Conservation (phyloP, 805 yeast species). For the Cyberlindnera euphorbiae region DNA sequence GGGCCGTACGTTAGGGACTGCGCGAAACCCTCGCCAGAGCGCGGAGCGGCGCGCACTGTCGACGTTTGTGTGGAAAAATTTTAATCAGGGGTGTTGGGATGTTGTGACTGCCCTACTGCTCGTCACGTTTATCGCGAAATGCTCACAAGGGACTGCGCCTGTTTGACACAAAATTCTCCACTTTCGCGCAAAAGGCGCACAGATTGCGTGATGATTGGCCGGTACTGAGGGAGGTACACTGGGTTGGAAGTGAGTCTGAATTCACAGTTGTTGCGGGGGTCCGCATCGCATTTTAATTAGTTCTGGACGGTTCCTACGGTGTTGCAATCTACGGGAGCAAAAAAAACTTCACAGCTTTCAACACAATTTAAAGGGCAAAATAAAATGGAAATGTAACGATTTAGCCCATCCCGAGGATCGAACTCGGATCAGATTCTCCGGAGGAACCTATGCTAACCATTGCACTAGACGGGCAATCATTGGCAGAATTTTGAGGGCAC, state of each 20-base stretch:
- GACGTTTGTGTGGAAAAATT: conserved; percentile 3
- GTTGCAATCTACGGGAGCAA: no score
- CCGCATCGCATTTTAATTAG: no score
- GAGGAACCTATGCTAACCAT: conserved; percentile 49
- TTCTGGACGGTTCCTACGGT: no score
- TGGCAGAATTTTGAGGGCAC: no score
- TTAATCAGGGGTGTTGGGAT: conserved; percentile 4
- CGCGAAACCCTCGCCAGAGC: background rate
- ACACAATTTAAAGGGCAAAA: conserved; percentile 4
- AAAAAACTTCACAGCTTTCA: background rate
- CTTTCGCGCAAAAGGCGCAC: no score
- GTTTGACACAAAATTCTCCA: no score
- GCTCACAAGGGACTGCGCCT: no score
- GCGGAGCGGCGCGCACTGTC: background rate
- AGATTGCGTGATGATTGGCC: no score
- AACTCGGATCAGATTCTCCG: conserved; percentile 53
- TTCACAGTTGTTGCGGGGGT: no score
- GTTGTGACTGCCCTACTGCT: conserved; percentile 2
- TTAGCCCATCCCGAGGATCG: conserved; percentile 50
- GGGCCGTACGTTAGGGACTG: background rate
- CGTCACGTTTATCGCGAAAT: no score
- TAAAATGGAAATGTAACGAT: conserved; percentile 12
- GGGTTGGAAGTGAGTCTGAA: no score
- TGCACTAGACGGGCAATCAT: conserved; percentile 44
- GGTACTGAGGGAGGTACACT: no score